Percentiles rank a stretch among this genome's conserved stretches.
Conservation (phyloP, 768 basidiomycete genomes). For the Trametes villosa region DNA sequence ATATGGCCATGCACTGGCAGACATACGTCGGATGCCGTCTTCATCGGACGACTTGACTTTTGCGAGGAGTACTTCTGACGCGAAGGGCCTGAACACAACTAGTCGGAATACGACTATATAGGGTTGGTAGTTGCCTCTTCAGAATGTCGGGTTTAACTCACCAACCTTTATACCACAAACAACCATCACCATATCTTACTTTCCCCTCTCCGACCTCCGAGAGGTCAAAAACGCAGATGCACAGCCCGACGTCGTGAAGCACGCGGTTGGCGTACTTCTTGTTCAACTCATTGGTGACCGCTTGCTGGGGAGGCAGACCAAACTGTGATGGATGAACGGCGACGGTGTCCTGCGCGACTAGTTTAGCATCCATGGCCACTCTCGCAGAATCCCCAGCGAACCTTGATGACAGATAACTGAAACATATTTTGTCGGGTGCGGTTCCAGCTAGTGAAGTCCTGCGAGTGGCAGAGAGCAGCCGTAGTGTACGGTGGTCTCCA, state of each 20-base stretch:
- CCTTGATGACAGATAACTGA: conserved; percentile 42
- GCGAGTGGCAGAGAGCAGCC: not conserved
- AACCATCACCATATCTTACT: conserved; percentile 93
- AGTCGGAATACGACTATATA: conserved; percentile 81
- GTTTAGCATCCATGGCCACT: not conserved
- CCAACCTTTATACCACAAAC: conserved; percentile 91
- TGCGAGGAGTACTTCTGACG: conserved; percentile 87
- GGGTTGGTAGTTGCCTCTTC: conserved; percentile 1
- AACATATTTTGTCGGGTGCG: conserved; percentile 33
- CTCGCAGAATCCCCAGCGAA: too few species aligned
- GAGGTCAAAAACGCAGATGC: conserved; percentile 89
- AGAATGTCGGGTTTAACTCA: conserved; percentile 4
- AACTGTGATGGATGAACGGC: conserved; percentile 90
- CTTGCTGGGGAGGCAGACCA: conserved; percentile 73
- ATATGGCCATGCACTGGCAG: not conserved
- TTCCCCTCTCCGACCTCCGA: conserved; percentile 88
- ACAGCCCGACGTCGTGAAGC: conserved; percentile 89
- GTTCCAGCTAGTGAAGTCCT: not conserved
- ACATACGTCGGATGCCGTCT: conserved; percentile 81
- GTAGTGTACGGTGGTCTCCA: too few species aligned
- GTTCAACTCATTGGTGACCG: conserved; percentile 85
- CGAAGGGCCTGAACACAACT: conserved; percentile 90
- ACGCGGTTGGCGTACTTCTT: conserved; percentile 95
- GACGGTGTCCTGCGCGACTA: conserved; percentile 76
- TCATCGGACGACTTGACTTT: conserved; percentile 88